These are phyloP conservation scores for Penicillium daleae DNA, from an alignment of 495 filamentous ascomycete species.

Conservation along the genomic window DNA sequence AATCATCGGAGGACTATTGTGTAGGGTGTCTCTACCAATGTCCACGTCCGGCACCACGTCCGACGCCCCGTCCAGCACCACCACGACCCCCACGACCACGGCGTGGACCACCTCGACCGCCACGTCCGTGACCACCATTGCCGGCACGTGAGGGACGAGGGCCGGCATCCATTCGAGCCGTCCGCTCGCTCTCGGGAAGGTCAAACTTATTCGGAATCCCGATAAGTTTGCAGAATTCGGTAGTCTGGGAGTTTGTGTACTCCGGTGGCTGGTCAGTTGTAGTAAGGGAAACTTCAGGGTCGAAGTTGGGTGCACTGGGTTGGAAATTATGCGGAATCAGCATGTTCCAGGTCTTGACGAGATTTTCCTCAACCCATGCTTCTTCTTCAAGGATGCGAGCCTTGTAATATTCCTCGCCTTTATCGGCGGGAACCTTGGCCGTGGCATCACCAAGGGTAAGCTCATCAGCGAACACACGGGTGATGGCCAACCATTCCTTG, in stretches of 20 bases:
- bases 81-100: conserved; percentile 28
- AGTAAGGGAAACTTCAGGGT: conserved; percentile 41
- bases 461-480: conserved; percentile 70
- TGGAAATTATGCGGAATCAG: conserved; percentile 75
- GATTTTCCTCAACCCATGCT: conserved; percentile 75
- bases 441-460: conserved; percentile 61
- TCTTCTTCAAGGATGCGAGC: conserved; percentile 64
- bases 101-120: conserved; percentile 24
- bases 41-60: not conserved
- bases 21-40: not conserved
- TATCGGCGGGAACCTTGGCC: conserved; percentile 50
- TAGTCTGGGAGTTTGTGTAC: conserved; percentile 83
- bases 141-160: conserved; percentile 30
- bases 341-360: conserved; percentile 62
- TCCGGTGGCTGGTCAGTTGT: conserved; percentile 62
- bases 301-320: conserved; percentile 73
- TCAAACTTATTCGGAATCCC: conserved; percentile 78
- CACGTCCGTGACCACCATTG: conserved; percentile 18
- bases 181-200: conserved; percentile 68
- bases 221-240: conserved; percentile 73
- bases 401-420: conserved; percentile 67
- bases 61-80: conserved; percentile 23
- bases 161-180: conserved; percentile 46
- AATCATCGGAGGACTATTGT: not conserved
- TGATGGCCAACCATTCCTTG: conserved; percentile 93